Percentiles rank a stretch among this genome's conserved stretches.
These are phyloP conservation scores for Aspergillus asperescens DNA, from an alignment of 495 filamentous ascomycete species.

Conservation along the genomic window DNA sequence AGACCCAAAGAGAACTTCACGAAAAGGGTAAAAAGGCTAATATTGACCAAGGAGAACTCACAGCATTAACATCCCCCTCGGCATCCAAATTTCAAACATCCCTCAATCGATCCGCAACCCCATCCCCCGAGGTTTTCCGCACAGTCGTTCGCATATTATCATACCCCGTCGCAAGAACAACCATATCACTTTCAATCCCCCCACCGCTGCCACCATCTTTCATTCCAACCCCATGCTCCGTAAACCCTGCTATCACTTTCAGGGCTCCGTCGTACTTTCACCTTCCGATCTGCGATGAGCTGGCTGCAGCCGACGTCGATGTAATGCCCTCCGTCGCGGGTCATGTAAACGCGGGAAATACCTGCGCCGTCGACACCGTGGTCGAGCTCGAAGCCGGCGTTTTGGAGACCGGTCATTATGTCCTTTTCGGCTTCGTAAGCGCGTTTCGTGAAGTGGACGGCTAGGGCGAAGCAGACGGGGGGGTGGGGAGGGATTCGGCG, in stretches of 20 bases:
- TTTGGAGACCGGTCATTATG: constrained; percentile 53
- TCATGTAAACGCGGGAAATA: constrained; percentile 63
- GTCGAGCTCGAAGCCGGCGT: constrained; percentile 65
- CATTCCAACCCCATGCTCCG: constrained; percentile 51
- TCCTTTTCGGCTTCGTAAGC: constrained; percentile 48
- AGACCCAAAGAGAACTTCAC: background rate
- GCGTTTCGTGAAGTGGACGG: constrained; percentile 45
- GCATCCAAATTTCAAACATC: constrained; percentile 79
- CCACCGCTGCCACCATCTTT: constrained; percentile 58
- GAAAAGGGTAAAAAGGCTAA: background rate
- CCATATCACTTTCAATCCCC: constrained; percentile 64
- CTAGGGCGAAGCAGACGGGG: constrained; percentile 53
- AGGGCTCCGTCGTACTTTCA: constrained; percentile 64
- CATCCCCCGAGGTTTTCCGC: constrained; percentile 61
- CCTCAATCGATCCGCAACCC: constrained; percentile 56
- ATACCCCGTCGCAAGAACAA: constrained; percentile 80
- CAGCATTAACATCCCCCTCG: constrained; percentile 63
- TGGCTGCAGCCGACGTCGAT: constrained; percentile 69
- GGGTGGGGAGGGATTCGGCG: constrained; percentile 50
- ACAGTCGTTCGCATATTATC: constrained; percentile 65
- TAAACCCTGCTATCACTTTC: constrained; percentile 54
- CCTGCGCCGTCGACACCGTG: constrained; percentile 59
- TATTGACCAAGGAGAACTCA: constrained; percentile 20
- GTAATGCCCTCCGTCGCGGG: constrained; percentile 72
- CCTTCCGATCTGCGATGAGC: constrained; percentile 69